Conservation (phyloP, 257 asterid genomes). For the Gentiana straminea region DNA sequence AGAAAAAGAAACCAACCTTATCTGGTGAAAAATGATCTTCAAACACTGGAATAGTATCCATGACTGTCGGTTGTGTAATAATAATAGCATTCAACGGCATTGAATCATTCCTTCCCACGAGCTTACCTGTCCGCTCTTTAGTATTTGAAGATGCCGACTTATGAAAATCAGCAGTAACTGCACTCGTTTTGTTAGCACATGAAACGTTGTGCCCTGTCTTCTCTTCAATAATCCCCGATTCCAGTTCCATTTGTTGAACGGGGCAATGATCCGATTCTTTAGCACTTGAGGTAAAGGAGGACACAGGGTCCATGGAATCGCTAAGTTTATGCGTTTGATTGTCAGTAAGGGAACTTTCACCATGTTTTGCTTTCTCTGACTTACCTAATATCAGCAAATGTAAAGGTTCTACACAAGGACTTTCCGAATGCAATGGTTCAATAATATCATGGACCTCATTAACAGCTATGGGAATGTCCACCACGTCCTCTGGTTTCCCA, state of each 20-base stretch:
- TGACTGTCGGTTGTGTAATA: constrained; percentile 3
- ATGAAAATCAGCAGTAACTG: background rate
- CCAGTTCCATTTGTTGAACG: constrained; percentile 11
- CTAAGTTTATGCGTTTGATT: constrained; percentile 10
- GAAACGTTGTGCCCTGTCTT: constrained; percentile 18
- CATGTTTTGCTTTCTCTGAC: constrained; percentile 17
- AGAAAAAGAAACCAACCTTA: constrained; percentile 30
- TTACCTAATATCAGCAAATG: constrained; percentile 19
- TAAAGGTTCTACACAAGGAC: constrained; percentile 12
- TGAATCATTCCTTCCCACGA: constrained; percentile 23
- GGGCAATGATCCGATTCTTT: constrained; percentile 27
- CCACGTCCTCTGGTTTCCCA: constrained; percentile 13
- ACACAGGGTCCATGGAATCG: constrained; percentile 19
- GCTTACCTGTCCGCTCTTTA: constrained; percentile 20
- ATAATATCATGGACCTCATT: constrained; percentile 17
- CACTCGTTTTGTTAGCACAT: constrained; percentile 9
- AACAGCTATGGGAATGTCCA: constrained; percentile 11
- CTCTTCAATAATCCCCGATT: constrained; percentile 15
- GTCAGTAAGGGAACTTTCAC: constrained; percentile 16
- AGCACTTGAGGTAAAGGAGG: constrained; percentile 4
- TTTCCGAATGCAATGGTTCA: constrained; percentile 13
- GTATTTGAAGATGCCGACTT: constrained; percentile 21
- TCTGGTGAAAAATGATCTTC: constrained; percentile 57
- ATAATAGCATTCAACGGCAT: constrained; percentile 21
- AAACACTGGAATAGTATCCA: constrained; percentile 23